Conservation (phyloP, 139 green algal genomes). For the Chlorella sp. region DNA sequence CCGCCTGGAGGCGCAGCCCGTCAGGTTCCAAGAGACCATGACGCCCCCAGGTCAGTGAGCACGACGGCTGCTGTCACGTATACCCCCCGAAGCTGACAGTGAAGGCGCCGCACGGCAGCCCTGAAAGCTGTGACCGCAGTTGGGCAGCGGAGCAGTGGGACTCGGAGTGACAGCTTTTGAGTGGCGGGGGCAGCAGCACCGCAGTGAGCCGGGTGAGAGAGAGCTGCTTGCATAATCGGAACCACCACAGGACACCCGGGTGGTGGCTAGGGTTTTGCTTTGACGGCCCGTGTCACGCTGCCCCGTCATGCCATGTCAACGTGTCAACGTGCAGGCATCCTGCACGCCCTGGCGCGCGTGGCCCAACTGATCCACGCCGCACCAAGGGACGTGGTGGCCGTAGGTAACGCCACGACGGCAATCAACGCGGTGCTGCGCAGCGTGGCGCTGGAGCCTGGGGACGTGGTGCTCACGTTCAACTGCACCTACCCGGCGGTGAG, state of each 20-base stretch:
- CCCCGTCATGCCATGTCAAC: too few species aligned
- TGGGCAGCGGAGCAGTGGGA: too few species aligned
- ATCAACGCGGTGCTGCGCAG: conserved; percentile 36
- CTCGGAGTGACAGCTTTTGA: too few species aligned
- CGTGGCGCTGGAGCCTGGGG: conserved; percentile 16
- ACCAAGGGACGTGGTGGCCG: conserved; percentile 38
- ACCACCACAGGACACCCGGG: too few species aligned
- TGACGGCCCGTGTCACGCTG: too few species aligned
- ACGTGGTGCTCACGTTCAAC: conserved; percentile 41
- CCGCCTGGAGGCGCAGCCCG: conserved; percentile 42
- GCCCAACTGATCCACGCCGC: conserved; percentile 36
- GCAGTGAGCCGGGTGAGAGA: too few species aligned
- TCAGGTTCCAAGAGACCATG: conserved; percentile 51
- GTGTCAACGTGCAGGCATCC: conserved; percentile 34
- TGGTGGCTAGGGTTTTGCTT: too few species aligned
- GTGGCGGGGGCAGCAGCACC: too few species aligned
- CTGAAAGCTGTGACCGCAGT: neutral
- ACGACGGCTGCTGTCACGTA: too few species aligned
- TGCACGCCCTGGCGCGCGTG: conserved; percentile 25
- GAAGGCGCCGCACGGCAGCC: neutral
- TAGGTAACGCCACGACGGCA: conserved; percentile 49
- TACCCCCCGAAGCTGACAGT: neutral
- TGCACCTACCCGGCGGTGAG: conserved; percentile 53
- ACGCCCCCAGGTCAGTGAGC: conserved; percentile 20
- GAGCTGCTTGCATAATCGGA: too few species aligned